phyloP scores from a whole-genome alignment of 2,329 filamentous ascomycete species.

The Alternaria angustiovoidea region DNA sequence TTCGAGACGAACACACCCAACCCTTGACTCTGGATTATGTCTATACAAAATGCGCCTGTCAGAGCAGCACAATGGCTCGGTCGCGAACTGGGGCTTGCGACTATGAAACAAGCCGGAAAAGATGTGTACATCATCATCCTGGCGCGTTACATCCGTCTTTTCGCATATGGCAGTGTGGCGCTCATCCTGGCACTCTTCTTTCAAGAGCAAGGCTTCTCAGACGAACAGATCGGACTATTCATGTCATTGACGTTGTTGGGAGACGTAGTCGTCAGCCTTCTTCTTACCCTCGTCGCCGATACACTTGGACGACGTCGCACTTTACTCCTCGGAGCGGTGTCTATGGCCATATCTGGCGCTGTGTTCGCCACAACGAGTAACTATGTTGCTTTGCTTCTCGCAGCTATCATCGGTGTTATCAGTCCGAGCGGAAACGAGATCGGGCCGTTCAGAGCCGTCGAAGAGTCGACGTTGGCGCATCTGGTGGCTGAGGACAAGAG shows the following conservation, averaged over 20 bases:
- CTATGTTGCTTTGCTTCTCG: constrained; percentile 43
- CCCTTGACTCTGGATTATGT: constrained; percentile 21
- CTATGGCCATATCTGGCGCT: constrained; percentile 48
- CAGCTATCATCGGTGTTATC: constrained; percentile 51
- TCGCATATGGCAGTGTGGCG: constrained; percentile 48
- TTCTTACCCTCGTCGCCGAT: constrained; percentile 51
- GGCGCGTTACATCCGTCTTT: constrained; percentile 47
- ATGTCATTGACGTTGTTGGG: constrained; percentile 53
- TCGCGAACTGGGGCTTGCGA: constrained; percentile 41
- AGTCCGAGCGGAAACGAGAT: constrained; percentile 53
- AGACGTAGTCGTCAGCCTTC: constrained; percentile 47
- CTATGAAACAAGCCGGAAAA: constrained; percentile 35
- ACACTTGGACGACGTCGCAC: constrained; percentile 43
- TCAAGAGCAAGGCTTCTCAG: constrained; percentile 44
- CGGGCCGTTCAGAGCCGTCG: constrained; percentile 52
- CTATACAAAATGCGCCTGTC: constrained; percentile 8
- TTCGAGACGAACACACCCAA: background rate
- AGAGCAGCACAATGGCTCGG: constrained; percentile 32
- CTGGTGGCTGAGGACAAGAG: constrained; percentile 39
- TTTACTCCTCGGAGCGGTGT: constrained; percentile 43
- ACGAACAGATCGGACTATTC: constrained; percentile 50
- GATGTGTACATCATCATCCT: constrained; percentile 49
- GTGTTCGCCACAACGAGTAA: constrained; percentile 46
- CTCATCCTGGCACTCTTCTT: constrained; percentile 51
- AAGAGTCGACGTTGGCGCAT: constrained; percentile 51